phyloP scores from a whole-genome alignment of 2,329 filamentous ascomycete species.

The Alternaria consortialis region DNA sequence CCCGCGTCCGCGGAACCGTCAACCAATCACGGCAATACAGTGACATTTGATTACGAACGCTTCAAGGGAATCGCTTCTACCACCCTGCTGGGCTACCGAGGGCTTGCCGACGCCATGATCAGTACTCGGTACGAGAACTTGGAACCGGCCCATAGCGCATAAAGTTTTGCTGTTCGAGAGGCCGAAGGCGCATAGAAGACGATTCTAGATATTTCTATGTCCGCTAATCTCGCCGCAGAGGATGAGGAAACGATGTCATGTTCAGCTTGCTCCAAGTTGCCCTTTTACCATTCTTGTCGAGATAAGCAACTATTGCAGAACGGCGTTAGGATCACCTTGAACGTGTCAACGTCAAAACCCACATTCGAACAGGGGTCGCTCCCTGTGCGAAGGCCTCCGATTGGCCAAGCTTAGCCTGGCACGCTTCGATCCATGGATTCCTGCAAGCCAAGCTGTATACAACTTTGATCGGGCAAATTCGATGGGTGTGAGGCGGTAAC shows the following conservation, averaged over 20 bases:
- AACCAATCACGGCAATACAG: conserved; percentile 6
- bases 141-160: conserved; percentile 4
- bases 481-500: conserved; percentile 1
- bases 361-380: not conserved
- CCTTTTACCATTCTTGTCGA: conserved; percentile 2
- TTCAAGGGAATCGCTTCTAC: not conserved
- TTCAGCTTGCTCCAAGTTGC: not conserved
- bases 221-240: not conserved
- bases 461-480: conserved; percentile 9
- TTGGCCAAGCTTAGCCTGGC: conserved; percentile 3
- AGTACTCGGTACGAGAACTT: conserved; percentile 3
- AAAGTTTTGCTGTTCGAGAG: not conserved
- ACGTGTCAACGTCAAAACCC: conserved; percentile 1
- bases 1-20: not conserved
- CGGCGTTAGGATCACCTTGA: not conserved
- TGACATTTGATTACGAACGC: conserved; percentile 2
- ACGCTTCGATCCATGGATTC: conserved; percentile 1
- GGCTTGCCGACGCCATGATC: conserved; percentile 2
- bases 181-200: not conserved
- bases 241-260: conserved; percentile 2
- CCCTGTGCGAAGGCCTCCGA: not conserved
- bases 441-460: conserved; percentile 17
- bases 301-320: conserved; percentile 7
- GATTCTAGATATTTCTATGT: not conserved
- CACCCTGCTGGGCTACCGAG: not conserved